A percentile compares a stretch with the other conserved stretches of the same genome.
Conservation (phyloP, 352 stramenopile species). For the Phytophthora europaea region DNA sequence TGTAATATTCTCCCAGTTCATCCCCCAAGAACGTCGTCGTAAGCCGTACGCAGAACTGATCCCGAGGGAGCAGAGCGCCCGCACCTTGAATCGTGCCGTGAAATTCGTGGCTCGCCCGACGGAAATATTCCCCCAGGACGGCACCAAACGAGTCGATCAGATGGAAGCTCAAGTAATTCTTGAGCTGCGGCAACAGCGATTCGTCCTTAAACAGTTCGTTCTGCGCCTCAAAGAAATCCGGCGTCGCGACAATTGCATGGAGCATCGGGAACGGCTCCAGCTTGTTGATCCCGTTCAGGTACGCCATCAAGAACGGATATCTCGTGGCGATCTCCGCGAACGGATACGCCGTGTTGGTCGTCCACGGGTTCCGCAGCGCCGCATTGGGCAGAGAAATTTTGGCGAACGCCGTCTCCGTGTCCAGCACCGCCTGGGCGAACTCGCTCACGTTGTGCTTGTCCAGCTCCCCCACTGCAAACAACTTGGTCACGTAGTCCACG, state of each 20-base stretch:
- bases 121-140: slow-evolving; percentile 65
- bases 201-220: slow-evolving; percentile 52
- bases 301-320: slow-evolving; percentile 65
- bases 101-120: slow-evolving; percentile 59
- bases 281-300: slow-evolving; percentile 59
- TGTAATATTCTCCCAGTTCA: slow-evolving; percentile 91
- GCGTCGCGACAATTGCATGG: slow-evolving; percentile 58
- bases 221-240: slow-evolving; percentile 60
- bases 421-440: slow-evolving; percentile 51
- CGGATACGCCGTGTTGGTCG: slow-evolving; percentile 89
- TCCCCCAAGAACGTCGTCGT: slow-evolving; percentile 89
- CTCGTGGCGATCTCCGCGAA: slow-evolving; percentile 64
- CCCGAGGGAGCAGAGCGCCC: slow-evolving; percentile 39
- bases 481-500: slow-evolving; percentile 53
- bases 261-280: slow-evolving; percentile 47
- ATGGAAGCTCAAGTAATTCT: slow-evolving; percentile 76
- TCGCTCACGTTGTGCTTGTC: slow-evolving; percentile 51
- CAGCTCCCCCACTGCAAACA: slow-evolving; percentile 53
- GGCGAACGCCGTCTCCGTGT: slow-evolving; percentile 85
- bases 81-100: slow-evolving; percentile 51
- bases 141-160: slow-evolving; percentile 57
- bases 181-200: slow-evolving; percentile 48
- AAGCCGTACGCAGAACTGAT: slow-evolving; percentile 72
- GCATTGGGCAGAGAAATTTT: slow-evolving; percentile 89
- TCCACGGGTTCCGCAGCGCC: slow-evolving; percentile 85